These are phyloP conservation scores for Apophysomyces variabilis DNA, from an alignment of 371 early-diverging fungal genomes.

Conservation along the genomic window DNA sequence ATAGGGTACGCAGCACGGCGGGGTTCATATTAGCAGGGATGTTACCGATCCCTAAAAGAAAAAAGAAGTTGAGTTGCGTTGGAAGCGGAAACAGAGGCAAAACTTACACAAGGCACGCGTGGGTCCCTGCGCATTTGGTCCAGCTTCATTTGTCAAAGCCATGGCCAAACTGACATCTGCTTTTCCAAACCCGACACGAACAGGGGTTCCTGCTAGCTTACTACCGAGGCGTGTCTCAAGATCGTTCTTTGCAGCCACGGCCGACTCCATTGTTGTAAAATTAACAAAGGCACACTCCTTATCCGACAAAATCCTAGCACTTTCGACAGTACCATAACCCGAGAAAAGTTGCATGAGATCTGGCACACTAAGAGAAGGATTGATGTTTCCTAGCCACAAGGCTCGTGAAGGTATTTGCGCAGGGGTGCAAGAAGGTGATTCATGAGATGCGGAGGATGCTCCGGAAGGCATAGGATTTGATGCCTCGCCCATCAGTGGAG, in stretches of 20 bases:
- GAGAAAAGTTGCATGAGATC: conserved; percentile 83
- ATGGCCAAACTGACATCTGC: conserved; percentile 46
- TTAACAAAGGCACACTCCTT: conserved; percentile 55
- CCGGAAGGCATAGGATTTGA: not conserved
- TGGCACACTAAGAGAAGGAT: conserved; percentile 71
- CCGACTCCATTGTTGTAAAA: conserved; percentile 40
- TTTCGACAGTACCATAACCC: conserved; percentile 89
- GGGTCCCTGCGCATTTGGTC: conserved; percentile 46
- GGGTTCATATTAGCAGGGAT: conserved; percentile 85
- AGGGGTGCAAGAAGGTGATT: conserved; percentile 24
- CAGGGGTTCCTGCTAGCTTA: conserved; percentile 29
- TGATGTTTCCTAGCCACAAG: conserved; percentile 94
- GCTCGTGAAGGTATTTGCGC: conserved; percentile 75
- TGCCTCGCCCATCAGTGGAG: not conserved
- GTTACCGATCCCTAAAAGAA: conserved; percentile 87
- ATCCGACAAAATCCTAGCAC: conserved; percentile 85
- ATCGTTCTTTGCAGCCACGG: conserved; percentile 42
- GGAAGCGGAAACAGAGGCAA: not conserved
- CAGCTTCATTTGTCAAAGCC: conserved; percentile 56
- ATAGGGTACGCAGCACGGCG: conserved; percentile 75
- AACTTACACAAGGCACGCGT: conserved; percentile 53
- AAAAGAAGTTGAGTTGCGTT: not conserved
- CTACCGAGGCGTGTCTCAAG: conserved; percentile 27
- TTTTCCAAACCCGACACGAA: conserved; percentile 43
- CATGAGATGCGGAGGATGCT: conserved; percentile 14